A percentile compares a stretch with the other conserved stretches of the same genome.
phyloP scores from a whole-genome alignment of 345 rosid genomes.

The Microcos paniculata region DNA sequence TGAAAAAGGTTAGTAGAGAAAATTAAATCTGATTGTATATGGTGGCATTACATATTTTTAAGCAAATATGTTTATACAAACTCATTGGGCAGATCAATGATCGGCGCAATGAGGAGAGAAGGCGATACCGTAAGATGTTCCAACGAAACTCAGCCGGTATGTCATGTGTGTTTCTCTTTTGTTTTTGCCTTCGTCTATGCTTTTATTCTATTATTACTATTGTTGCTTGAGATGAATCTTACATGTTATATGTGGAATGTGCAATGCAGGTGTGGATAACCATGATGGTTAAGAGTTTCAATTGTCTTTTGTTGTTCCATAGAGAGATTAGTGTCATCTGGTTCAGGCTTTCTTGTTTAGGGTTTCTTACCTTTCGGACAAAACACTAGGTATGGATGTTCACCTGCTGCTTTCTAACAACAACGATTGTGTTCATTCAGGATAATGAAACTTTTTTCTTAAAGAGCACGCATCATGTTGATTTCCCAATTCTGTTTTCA shows the following conservation, averaged over 20 bases:
- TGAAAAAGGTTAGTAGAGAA: slow-evolving; percentile 66
- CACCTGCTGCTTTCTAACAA: not conserved
- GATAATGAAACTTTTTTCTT: not conserved
- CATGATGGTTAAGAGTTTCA: not conserved
- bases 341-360: slow-evolving; percentile 13
- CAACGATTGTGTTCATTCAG: not conserved
- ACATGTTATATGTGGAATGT: not conserved
- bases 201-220: not conserved
- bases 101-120: slow-evolving; percentile 66
- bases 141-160: slow-evolving; percentile 20
- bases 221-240: not conserved
- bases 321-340: not conserved
- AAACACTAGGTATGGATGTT: slow-evolving; percentile 23
- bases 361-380: slow-evolving; percentile 21
- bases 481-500: not conserved
- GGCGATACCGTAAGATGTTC: slow-evolving; percentile 78
- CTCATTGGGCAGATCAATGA: slow-evolving; percentile 53
- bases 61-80: slow-evolving; percentile 8
- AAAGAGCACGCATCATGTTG: not conserved
- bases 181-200: too few species aligned
- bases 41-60: not conserved
- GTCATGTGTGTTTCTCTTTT: too few species aligned
- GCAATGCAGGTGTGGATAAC: not conserved
- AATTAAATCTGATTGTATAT: not conserved
- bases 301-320: not conserved